Evolutionary conservation across 805 yeast species (phyloP).

Genomic region (Candida koratica): DNA sequence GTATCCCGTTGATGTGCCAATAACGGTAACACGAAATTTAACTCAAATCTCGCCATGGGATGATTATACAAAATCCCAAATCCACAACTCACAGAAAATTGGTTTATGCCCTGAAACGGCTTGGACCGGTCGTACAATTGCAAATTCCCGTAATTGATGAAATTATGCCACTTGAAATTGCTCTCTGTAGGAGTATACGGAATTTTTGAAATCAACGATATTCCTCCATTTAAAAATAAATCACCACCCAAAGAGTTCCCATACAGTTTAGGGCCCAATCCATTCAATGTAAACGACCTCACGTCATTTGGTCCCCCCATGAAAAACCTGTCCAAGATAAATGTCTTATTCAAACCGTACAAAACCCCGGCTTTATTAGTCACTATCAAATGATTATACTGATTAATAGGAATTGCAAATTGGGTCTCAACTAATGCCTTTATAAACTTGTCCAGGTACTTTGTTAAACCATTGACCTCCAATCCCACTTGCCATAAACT

Average conservation of each 20-base stretch:
- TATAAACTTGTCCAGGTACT: constrained; percentile 30
- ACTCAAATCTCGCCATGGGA: constrained; percentile 56
- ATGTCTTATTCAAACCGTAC: constrained; percentile 18
- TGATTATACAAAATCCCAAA: constrained; percentile 51
- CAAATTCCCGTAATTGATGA: constrained; percentile 46
- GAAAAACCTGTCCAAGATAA: constrained; percentile 50
- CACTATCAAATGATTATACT: constrained; percentile 21
- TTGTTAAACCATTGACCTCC: constrained; percentile 32
- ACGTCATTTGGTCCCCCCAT: constrained; percentile 61
- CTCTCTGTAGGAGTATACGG: constrained; percentile 42
- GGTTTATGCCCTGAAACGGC: constrained; percentile 1
- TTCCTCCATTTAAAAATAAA: constrained; percentile 43
- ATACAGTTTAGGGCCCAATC: constrained; percentile 52
- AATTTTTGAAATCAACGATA: constrained; percentile 40
- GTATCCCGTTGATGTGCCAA: constrained; percentile 43
- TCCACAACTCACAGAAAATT: constrained; percentile 41
- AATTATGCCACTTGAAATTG: constrained; percentile 46
- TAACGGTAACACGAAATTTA: constrained; percentile 52
- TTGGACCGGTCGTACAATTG: constrained; percentile 5
- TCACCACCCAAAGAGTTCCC: constrained; percentile 53
- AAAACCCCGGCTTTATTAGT: constrained; percentile 34
- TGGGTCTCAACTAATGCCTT: constrained; percentile 42
- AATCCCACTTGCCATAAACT: constrained; percentile 31
- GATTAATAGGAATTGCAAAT: constrained; percentile 22
- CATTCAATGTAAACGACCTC: constrained; percentile 48